These are phyloP conservation scores for Tephrocybe sp. DNA, from an alignment of 768 basidiomycete genomes.

Conservation along the genomic window DNA sequence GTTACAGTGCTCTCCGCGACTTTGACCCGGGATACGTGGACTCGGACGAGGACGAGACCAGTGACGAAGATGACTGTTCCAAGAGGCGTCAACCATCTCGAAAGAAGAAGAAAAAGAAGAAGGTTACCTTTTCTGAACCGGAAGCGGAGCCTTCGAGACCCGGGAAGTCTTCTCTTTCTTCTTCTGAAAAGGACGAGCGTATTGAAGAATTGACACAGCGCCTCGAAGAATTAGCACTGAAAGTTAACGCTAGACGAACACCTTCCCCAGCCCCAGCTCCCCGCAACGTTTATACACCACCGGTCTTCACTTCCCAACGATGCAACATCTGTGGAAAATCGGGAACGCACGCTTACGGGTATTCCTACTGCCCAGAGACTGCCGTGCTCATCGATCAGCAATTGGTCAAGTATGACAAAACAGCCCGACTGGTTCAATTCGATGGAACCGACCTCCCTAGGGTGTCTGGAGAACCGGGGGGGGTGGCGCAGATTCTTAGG, in stretches of 20 bases:
- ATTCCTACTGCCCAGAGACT: conserved; percentile 10
- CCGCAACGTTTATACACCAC: too few relatives aligned
- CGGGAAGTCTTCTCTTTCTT: neutral
- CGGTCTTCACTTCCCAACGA: too few relatives aligned
- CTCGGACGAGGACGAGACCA: too few relatives aligned
- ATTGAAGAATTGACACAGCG: neutral
- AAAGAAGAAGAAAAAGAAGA: too few relatives aligned
- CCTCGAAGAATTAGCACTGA: neutral
- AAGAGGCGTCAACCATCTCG: too few relatives aligned
- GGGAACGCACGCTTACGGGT: conserved; percentile 4
- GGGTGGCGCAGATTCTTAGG: neutral
- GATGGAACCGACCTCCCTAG: conserved; percentile 14
- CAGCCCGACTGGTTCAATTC: neutral
- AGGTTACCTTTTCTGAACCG: too few relatives aligned
- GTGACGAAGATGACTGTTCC: too few relatives aligned
- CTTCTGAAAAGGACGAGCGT: neutral
- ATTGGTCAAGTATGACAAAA: neutral
- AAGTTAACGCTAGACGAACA: too few relatives aligned
- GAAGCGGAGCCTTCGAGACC: neutral
- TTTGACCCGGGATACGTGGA: too few relatives aligned
- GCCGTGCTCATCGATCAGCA: neutral
- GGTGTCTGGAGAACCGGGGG: neutral
- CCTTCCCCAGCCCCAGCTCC: too few relatives aligned
- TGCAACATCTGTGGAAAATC: conserved; percentile 13
- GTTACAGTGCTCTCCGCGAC: too few relatives aligned